phyloP scores from a whole-genome alignment of 73 alveolate species.

The Tetrahymena thermophila region DNA sequence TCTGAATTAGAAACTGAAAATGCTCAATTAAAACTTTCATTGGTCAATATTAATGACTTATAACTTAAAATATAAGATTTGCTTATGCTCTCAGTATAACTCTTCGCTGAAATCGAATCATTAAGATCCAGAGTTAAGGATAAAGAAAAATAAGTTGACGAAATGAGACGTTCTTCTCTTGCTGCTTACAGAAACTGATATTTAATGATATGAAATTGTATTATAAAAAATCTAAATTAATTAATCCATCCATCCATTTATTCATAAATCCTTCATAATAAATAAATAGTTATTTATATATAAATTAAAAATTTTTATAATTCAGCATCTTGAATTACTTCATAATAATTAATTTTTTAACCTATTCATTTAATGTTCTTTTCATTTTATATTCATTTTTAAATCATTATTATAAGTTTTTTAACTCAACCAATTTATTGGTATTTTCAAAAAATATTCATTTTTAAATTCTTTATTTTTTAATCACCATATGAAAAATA shows the following conservation, averaged over 20 bases:
- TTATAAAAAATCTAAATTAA: not conserved
- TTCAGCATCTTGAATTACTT: too few relatives aligned
- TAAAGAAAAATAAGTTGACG: not conserved
- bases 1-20: not conserved
- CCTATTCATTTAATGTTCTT: too few relatives aligned
- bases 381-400: too few relatives aligned
- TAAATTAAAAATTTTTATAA: too few relatives aligned
- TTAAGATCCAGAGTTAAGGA: constrained; percentile 1
- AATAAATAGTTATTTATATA: not conserved
- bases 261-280: not conserved
- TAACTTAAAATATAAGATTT: not conserved
- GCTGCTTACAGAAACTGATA: not conserved
- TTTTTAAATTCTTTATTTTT: too few relatives aligned
- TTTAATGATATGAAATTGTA: not conserved
- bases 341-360: too few relatives aligned
- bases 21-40: not conserved
- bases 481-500: too few relatives aligned
- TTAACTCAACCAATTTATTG: too few relatives aligned
- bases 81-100: not conserved
- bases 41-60: not conserved
- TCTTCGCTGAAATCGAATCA: not conserved
- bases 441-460: too few relatives aligned
- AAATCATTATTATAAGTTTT: too few relatives aligned
- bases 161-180: not conserved
- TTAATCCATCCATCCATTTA: not conserved